phyloP scores from a whole-genome alignment of 805 yeast species.

The Kluyveromyces wickerhamii region DNA sequence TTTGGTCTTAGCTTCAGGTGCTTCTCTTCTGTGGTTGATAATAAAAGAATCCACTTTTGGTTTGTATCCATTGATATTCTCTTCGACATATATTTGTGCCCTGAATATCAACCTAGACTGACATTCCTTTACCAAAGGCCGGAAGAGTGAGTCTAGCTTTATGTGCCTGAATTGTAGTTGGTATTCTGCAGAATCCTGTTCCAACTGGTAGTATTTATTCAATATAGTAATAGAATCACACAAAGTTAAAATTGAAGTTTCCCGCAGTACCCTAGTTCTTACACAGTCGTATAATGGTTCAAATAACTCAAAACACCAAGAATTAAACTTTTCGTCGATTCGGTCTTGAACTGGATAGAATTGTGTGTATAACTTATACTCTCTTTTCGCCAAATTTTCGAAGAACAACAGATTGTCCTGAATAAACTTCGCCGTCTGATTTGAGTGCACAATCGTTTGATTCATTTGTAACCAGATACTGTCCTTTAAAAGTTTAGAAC shows the following conservation, averaged over 20 bases:
- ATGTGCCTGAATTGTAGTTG: conserved; percentile 24
- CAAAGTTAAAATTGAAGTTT: conserved; percentile 54
- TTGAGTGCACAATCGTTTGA: conserved; percentile 16
- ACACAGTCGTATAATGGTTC: conserved; percentile 74
- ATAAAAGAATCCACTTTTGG: conserved; percentile 64
- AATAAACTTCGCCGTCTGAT: conserved; percentile 41
- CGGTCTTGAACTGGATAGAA: conserved; percentile 40
- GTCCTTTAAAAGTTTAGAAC: conserved; percentile 42
- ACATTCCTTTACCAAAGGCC: conserved; percentile 64
- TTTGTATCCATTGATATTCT: conserved; percentile 54
- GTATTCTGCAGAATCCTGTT: conserved; percentile 35
- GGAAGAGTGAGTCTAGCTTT: conserved; percentile 53
- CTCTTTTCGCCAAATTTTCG: conserved; percentile 53
- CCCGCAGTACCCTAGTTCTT: conserved; percentile 61
- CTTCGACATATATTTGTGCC: conserved; percentile 65
- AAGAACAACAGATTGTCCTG: conserved; percentile 57
- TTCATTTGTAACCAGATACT: conserved; percentile 34
- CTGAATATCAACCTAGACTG: conserved; percentile 78
- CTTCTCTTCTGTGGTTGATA: conserved; percentile 39
- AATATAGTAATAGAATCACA: conserved; percentile 71
- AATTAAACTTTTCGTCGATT: conserved; percentile 32
- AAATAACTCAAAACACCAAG: conserved; percentile 55
- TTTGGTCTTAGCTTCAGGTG: conserved; percentile 11
- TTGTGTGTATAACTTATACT: conserved; percentile 46
- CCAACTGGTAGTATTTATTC: conserved; percentile 59